phyloP scores from a whole-genome alignment of 2,329 filamentous ascomycete genomes.

The Diplocarpon rosae region DNA sequence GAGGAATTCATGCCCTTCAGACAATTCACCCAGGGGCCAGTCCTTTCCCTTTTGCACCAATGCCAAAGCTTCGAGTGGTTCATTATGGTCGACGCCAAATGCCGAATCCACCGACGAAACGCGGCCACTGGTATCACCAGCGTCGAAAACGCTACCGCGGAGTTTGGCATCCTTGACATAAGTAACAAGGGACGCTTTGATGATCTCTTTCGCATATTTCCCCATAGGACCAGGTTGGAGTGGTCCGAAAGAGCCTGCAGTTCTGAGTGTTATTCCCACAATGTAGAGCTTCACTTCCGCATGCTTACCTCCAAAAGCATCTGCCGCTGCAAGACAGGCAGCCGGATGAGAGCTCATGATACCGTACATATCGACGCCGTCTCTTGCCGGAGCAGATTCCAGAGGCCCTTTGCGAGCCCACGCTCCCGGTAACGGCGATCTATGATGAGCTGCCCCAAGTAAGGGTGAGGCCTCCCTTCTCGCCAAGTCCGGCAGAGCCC shows the following conservation, averaged over 20 bases:
- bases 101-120: slow-evolving; percentile 3
- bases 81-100: slow-evolving; percentile 13
- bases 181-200: slow-evolving; percentile 6
- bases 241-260: slow-evolving; percentile 18
- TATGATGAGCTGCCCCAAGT: slow-evolving; percentile 34
- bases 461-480: too few species aligned
- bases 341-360: slow-evolving; percentile 33
- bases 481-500: too few species aligned
- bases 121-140: not conserved
- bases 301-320: slow-evolving; percentile 25
- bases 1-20: slow-evolving; percentile 10
- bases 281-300: slow-evolving; percentile 5
- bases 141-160: slow-evolving; percentile 3
- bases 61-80: slow-evolving; percentile 6
- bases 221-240: slow-evolving; percentile 23
- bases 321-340: slow-evolving; percentile 27
- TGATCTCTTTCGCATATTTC: slow-evolving; percentile 5
- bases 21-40: slow-evolving; percentile 9
- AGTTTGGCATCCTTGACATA: slow-evolving; percentile 9
- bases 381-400: slow-evolving; percentile 23
- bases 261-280: slow-evolving; percentile 12
- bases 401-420: slow-evolving; percentile 28
- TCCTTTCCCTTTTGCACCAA: not conserved
- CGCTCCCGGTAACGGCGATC: slow-evolving; percentile 26
- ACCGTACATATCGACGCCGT: slow-evolving; percentile 29